Percentiles rank a stretch among this genome's conserved stretches.
phyloP scores from a whole-genome alignment of 139 green algal genomes.

The Volvox africanus region DNA sequence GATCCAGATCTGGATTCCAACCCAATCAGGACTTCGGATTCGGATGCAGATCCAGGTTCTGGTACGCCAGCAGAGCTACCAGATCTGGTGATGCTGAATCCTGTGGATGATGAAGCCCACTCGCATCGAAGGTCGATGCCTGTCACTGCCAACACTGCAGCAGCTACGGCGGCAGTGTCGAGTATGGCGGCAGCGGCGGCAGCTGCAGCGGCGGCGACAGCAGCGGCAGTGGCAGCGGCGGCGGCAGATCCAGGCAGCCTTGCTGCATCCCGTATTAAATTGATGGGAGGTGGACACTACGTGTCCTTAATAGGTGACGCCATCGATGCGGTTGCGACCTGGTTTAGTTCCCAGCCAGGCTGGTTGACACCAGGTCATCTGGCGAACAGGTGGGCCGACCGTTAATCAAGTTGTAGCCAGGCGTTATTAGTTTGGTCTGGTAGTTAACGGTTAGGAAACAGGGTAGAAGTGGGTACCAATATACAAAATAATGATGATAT shows the following conservation, averaged over 20 bases:
- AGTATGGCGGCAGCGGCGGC: neutral
- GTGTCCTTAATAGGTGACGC: constrained; percentile 24
- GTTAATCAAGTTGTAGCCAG: too few relatives aligned
- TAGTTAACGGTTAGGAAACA: too few relatives aligned
- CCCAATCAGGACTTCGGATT: neutral
- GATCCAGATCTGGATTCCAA: neutral
- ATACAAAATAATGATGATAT: too few relatives aligned
- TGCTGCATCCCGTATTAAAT: neutral
- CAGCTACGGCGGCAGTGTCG: neutral
- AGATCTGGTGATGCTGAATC: neutral
- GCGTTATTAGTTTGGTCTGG: too few relatives aligned
- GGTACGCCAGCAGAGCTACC: neutral
- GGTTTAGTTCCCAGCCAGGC: neutral
- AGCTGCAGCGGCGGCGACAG: too few relatives aligned
- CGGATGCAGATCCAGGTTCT: neutral
- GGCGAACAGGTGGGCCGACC: neutral
- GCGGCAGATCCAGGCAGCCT: neutral
- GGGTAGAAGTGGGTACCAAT: too few relatives aligned
- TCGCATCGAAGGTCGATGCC: neutral
- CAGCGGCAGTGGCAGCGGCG: too few relatives aligned
- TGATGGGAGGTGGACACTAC: constrained; percentile 21
- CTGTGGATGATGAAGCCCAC: neutral
- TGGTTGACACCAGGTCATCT: neutral
- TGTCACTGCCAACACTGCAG: neutral
- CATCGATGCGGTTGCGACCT: constrained; percentile 36